phyloP scores from a whole-genome alignment of 495 filamentous ascomycete species.

The Penicillium crystallinum region DNA sequence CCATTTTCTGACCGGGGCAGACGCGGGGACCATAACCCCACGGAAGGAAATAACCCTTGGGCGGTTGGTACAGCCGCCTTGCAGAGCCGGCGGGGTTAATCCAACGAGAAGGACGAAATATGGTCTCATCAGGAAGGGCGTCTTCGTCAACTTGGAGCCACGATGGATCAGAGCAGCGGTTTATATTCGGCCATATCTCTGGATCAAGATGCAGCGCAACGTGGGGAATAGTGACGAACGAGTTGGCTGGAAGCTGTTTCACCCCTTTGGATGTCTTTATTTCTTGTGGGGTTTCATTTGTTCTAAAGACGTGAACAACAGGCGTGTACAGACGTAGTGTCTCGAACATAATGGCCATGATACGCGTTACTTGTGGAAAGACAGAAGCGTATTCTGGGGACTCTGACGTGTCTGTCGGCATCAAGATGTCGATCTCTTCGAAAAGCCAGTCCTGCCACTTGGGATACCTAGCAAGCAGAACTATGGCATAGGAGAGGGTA shows the following conservation, averaged over 20 bases:
- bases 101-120: constrained; percentile 49
- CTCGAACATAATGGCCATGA: constrained; percentile 38
- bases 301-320: too few species aligned
- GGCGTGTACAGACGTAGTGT: too few species aligned
- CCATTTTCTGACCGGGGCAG: constrained; percentile 49
- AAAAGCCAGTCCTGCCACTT: constrained; percentile 44
- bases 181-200: constrained; percentile 21
- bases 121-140: constrained; percentile 22
- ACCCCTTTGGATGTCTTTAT: too few species aligned
- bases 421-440: constrained; percentile 34
- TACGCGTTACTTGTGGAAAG: constrained; percentile 41
- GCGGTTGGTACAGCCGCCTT: constrained; percentile 19
- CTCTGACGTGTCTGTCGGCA: neutral
- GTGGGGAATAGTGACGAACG: neutral
- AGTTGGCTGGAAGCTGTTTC: constrained; percentile 8
- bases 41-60: constrained; percentile 36
- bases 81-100: constrained; percentile 13
- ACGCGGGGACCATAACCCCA: constrained; percentile 46
- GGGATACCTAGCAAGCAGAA: constrained; percentile 43
- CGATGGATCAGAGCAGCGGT: constrained; percentile 26
- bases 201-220: neutral
- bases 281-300: too few species aligned
- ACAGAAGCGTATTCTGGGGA: constrained; percentile 16
- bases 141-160: constrained; percentile 36
- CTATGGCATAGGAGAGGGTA: constrained; percentile 44